Percentiles rank a stretch among this genome's conserved stretches.
These are phyloP conservation scores for Furcasterigmium sp. DNA, from an alignment of 2,329 filamentous ascomycete species.

Conservation along the genomic window DNA sequence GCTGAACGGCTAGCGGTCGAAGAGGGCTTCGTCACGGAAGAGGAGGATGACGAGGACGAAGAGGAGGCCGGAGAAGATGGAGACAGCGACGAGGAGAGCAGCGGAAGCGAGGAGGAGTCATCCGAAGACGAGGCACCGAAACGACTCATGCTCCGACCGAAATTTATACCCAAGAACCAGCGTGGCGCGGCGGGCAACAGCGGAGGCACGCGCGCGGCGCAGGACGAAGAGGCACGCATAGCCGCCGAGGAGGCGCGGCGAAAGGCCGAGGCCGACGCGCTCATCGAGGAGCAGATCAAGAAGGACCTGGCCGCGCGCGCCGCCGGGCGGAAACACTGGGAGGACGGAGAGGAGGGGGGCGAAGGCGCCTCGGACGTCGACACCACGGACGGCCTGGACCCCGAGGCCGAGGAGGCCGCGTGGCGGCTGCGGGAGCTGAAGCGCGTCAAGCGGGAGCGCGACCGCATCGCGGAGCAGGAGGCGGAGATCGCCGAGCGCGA, in stretches of 20 bases:
- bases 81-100: constrained; percentile 26
- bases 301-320: constrained; percentile 72
- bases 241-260: constrained; percentile 59
- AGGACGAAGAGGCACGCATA: constrained; percentile 26
- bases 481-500: constrained; percentile 85
- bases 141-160: constrained; percentile 55
- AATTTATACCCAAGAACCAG: constrained; percentile 57
- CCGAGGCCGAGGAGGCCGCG: constrained; percentile 80
- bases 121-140: constrained; percentile 54
- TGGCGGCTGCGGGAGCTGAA: constrained; percentile 93
- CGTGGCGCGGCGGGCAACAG: constrained; percentile 27
- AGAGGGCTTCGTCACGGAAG: constrained; percentile 59
- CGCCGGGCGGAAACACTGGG: constrained; percentile 80
- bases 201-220: constrained; percentile 2
- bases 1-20: constrained; percentile 49
- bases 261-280: constrained; percentile 66
- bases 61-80: constrained; percentile 27
- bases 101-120: constrained; percentile 35
- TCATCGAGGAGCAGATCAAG: constrained; percentile 85
- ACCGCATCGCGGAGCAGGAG: constrained; percentile 78
- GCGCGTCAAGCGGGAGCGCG: constrained; percentile 80
- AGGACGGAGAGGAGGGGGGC: constrained; percentile 56
- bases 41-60: constrained; percentile 39
- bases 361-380: constrained; percentile 68
- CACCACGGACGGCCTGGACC: constrained; percentile 82